A percentile compares a stretch with the other conserved stretches of the same genome.
Conservation (phyloP, 2,329 filamentous ascomycete species). For the Trichoderma sp. region DNA sequence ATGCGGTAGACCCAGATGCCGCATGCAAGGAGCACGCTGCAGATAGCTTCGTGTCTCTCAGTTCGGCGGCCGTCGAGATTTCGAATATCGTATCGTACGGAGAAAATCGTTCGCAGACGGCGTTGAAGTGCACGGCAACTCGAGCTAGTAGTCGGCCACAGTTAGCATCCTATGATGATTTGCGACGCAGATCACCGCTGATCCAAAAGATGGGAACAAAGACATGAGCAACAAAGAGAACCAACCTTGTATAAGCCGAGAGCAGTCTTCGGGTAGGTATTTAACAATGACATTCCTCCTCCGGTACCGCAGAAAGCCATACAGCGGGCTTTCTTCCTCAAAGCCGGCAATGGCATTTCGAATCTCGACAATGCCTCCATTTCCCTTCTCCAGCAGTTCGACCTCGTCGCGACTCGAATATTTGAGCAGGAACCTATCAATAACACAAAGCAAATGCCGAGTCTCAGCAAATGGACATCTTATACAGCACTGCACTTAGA, state of each 20-base stretch:
- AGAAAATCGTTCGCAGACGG: slow-evolving; percentile 68
- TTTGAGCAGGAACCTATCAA: slow-evolving; percentile 83
- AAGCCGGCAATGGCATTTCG: slow-evolving; percentile 75
- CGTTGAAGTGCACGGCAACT: slow-evolving; percentile 69
- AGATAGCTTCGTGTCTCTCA: slow-evolving; percentile 84
- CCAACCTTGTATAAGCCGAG: slow-evolving; percentile 86
- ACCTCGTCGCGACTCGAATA: slow-evolving; percentile 88
- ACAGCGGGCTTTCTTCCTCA: slow-evolving; percentile 81
- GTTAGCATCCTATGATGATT: not conserved
- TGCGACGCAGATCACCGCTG: not conserved
- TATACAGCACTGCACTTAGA: not conserved
- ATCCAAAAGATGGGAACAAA: not conserved
- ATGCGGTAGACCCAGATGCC: slow-evolving; percentile 80
- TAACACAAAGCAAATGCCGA: slow-evolving; percentile 22
- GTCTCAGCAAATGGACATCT: slow-evolving; percentile 20
- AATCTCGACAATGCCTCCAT: slow-evolving; percentile 79
- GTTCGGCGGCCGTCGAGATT: slow-evolving; percentile 69
- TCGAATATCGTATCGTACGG: slow-evolving; percentile 85
- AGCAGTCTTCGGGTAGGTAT: slow-evolving; percentile 87
- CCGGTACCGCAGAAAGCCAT: slow-evolving; percentile 86
- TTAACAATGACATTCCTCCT: slow-evolving; percentile 89
- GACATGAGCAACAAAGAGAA: not conserved
- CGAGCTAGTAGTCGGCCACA: slow-evolving; percentile 64
- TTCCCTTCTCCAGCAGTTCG: slow-evolving; percentile 71
- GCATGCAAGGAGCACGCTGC: slow-evolving; percentile 87